Evolutionary conservation across 148 eudicot genomes (phyloP), one percentile per base, ranked within the genome.

Genomic region (Suaeda aralocaspica): DNA sequence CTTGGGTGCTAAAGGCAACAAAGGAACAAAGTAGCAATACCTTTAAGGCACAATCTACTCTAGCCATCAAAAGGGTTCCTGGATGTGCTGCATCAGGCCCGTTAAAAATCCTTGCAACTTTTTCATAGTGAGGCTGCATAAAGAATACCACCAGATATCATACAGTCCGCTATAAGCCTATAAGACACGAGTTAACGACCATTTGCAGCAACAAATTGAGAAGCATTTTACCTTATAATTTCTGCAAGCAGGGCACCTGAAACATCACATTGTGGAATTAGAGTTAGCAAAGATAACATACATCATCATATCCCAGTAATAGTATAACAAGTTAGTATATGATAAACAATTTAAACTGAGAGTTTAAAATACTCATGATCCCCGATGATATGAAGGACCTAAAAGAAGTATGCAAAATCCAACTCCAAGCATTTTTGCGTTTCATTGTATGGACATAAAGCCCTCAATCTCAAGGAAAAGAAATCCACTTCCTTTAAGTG

Each of bases 221-320:
- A 69, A 55, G 11, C 61, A 77, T 8, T 22, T 55, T 81, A 88
- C 98, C 92, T 93, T 93, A 77, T 93, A 93, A 50, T 93, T 93
- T 87, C 98, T 84, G 82, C 98, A 93, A 72, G 98, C 96, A 25
- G 98, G 98, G 69, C 96, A 90, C 98, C 98, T 93, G 84, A 69
- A 77, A 84, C 66, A 78, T 18, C 70, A 82, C 65, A 39, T 44
- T 52, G 42, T 76, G 63, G 57, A 61, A 73, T 62, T 28, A 80
- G 34, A 73, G 50, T 71, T 52, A 73, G 75, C 36, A 39, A 24
- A 16, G 24, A 42, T 44, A 64, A 59, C 5, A 7, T 44, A 19
- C 21, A 42, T 13, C 42, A 33, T 55, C 16, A 65, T 22, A 61
- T 53, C 67, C 28, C 30, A 69, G 14, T 19, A 19, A 12, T 33